phyloP scores from a whole-genome alignment of 306 rosid genomes.

The Cucurbita argyrosperma region DNA sequence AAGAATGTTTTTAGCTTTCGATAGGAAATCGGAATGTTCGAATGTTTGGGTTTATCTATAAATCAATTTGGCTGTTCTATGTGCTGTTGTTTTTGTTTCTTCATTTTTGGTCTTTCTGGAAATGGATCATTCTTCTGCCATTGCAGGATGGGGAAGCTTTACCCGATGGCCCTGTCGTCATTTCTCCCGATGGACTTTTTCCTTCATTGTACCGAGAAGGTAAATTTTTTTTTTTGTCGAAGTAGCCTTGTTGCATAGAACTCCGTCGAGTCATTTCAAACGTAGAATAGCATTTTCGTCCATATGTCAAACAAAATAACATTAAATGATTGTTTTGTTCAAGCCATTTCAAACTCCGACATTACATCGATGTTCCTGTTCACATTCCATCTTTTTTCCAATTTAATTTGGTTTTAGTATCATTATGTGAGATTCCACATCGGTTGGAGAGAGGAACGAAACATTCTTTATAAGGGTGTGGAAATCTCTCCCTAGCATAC shows the following conservation, averaged over 20 bases:
- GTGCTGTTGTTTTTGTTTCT: neutral
- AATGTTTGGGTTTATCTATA: neutral
- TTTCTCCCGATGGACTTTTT: conserved; percentile 87
- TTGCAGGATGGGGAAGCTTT: conserved; percentile 75
- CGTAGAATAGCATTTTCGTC: too few relatives aligned
- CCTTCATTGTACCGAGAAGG: conserved; percentile 90
- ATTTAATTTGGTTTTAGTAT: neutral
- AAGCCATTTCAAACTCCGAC: neutral
- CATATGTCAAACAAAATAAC: too few relatives aligned
- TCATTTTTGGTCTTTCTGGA: neutral
- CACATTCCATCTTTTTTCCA: neutral
- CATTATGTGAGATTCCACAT: neutral
- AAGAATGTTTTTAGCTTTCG: neutral
- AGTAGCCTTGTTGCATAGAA: neutral
- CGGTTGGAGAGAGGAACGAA: too few relatives aligned
- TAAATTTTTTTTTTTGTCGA: conserved; percentile 12
- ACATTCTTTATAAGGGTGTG: too few relatives aligned
- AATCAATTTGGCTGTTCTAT: neutral
- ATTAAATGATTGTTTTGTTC: neutral
- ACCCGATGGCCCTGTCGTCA: conserved; percentile 82
- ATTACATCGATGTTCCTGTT: neutral
- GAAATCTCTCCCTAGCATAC: too few relatives aligned
- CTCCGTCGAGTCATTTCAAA: neutral
- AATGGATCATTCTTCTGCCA: conserved; percentile 1
- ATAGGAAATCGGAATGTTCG: neutral